Conservation (phyloP, 2,329 filamentous ascomycete genomes). For the Paradendryphiella salina region DNA sequence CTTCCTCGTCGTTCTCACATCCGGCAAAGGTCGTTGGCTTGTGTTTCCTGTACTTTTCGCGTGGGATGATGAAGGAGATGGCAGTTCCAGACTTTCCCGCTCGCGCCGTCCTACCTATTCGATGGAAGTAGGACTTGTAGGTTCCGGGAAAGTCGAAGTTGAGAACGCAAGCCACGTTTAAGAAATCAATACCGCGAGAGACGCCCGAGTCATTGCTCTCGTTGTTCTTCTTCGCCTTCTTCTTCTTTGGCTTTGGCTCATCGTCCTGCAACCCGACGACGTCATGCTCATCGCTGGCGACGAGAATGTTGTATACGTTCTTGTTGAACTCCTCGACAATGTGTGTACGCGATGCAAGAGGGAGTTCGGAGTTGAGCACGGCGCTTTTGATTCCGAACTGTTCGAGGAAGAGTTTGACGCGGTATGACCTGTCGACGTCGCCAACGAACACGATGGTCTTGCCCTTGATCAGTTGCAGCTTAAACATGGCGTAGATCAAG, state of each 20-base stretch:
- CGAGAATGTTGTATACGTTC: constrained; percentile 95
- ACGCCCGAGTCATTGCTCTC: constrained; percentile 87
- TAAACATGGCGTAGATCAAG: constrained; percentile 90
- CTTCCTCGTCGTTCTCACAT: constrained; percentile 80
- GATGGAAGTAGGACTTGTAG: constrained; percentile 93
- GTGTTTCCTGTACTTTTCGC: constrained; percentile 82
- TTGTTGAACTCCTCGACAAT: constrained; percentile 98
- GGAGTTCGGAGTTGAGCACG: constrained; percentile 90
- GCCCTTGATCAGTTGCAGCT: constrained; percentile 89
- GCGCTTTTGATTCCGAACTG: constrained; percentile 95
- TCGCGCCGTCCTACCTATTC: constrained; percentile 89
- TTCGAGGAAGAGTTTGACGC: constrained; percentile 91
- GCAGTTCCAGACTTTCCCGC: constrained; percentile 93
- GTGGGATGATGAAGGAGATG: constrained; percentile 89
- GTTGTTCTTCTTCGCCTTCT: constrained; percentile 62
- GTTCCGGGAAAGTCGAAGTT: constrained; percentile 94
- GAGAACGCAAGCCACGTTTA: constrained; percentile 78
- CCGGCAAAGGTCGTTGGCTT: constrained; percentile 78
- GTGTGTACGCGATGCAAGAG: constrained; percentile 89
- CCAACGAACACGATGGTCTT: constrained; percentile 85
- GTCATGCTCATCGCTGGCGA: constrained; percentile 90
- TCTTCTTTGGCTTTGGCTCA: constrained; percentile 52
- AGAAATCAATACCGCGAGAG: constrained; percentile 95
- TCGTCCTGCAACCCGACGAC: constrained; percentile 64
- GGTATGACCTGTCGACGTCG: constrained; percentile 86